Evolutionary conservation across 805 yeast genomes (phyloP).

Genomic region (Candida maris): DNA sequence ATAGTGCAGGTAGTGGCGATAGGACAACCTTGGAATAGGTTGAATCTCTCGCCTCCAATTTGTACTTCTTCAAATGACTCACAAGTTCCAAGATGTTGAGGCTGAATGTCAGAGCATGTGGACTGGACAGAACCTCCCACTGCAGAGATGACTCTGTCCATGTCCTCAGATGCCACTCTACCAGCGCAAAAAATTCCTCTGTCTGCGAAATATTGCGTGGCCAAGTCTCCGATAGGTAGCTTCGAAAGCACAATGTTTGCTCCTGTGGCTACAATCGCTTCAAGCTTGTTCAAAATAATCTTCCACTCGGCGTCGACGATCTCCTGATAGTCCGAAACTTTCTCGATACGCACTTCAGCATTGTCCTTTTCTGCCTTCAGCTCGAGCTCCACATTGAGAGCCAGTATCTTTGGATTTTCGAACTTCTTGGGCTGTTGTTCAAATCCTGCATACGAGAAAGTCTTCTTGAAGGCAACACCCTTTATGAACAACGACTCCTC

Average conservation of each 20-base stretch:
- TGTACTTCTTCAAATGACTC: slow-evolving; percentile 86
- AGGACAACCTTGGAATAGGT: slow-evolving; percentile 89
- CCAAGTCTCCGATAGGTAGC: slow-evolving; percentile 96
- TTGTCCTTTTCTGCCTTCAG: slow-evolving; percentile 97
- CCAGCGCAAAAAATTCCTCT: slow-evolving; percentile 97
- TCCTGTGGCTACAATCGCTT: slow-evolving; percentile 77
- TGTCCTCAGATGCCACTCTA: slow-evolving; percentile 81
- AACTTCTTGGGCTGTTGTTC: slow-evolving; percentile 96
- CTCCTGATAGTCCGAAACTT: slow-evolving; percentile 90
- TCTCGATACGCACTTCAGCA: slow-evolving; percentile 95
- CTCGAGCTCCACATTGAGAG: slow-evolving; percentile 89
- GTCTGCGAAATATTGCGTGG: slow-evolving; percentile 98
- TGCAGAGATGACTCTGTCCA: slow-evolving; percentile 89
- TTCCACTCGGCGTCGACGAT: slow-evolving; percentile 99
- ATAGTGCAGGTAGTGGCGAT: slow-evolving; percentile 90
- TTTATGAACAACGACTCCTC: slow-evolving; percentile 85
- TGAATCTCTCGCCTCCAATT: slow-evolving; percentile 93
- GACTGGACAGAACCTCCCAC: slow-evolving; percentile 91
- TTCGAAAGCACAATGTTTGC: slow-evolving; percentile 91
- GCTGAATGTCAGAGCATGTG: slow-evolving; percentile 64
- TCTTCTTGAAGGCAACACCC: slow-evolving; percentile 97
- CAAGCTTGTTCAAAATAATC: slow-evolving; percentile 80
- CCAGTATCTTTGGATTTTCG: slow-evolving; percentile 72
- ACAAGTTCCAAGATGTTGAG: slow-evolving; percentile 80
- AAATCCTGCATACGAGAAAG: slow-evolving; percentile 96